Percentiles rank a stretch among this genome's conserved stretches.
These are phyloP conservation scores for Ogataea angusta DNA, from an alignment of 805 yeast species.

Conservation along the genomic window DNA sequence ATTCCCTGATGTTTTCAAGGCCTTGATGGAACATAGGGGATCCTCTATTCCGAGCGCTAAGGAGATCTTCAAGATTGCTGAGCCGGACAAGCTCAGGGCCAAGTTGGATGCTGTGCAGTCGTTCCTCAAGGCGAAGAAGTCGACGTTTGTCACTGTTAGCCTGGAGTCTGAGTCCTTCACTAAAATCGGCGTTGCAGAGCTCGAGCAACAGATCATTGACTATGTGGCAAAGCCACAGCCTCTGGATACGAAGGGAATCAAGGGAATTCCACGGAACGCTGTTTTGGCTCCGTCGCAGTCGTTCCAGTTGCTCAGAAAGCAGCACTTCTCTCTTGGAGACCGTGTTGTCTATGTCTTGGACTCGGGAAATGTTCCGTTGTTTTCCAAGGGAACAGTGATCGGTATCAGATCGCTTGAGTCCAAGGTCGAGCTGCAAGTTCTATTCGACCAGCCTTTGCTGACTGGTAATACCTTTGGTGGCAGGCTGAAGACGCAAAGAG, in stretches of 20 bases:
- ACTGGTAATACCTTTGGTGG: slow-evolving; percentile 85
- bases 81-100: slow-evolving; percentile 42
- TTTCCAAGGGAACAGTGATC: slow-evolving; percentile 86
- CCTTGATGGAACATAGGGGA: slow-evolving; percentile 23
- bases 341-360: slow-evolving; percentile 81
- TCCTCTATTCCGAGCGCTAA: slow-evolving; percentile 37
- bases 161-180: slow-evolving; percentile 78
- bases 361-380: slow-evolving; percentile 85
- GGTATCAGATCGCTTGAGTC: slow-evolving; percentile 57
- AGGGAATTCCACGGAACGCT: slow-evolving; percentile 82
- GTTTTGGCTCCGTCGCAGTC: slow-evolving; percentile 74
- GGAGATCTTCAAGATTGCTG: slow-evolving; percentile 36
- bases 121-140: slow-evolving; percentile 49
- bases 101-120: slow-evolving; percentile 32
- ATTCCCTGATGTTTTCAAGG: slow-evolving; percentile 61
- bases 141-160: slow-evolving; percentile 57
- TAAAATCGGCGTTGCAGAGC: slow-evolving; percentile 55
- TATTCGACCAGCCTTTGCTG: slow-evolving; percentile 79
- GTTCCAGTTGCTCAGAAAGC: slow-evolving; percentile 65
- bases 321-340: slow-evolving; percentile 82
- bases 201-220: slow-evolving; percentile 59
- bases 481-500: slow-evolving; percentile 72
- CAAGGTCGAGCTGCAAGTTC: slow-evolving; percentile 63
- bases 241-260: slow-evolving; percentile 53
- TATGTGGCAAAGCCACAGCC: slow-evolving; percentile 44